Percentiles rank a stretch among this genome's conserved stretches.
Conservation (phyloP, 2,329 filamentous ascomycete species). For the Periconia digitata region DNA sequence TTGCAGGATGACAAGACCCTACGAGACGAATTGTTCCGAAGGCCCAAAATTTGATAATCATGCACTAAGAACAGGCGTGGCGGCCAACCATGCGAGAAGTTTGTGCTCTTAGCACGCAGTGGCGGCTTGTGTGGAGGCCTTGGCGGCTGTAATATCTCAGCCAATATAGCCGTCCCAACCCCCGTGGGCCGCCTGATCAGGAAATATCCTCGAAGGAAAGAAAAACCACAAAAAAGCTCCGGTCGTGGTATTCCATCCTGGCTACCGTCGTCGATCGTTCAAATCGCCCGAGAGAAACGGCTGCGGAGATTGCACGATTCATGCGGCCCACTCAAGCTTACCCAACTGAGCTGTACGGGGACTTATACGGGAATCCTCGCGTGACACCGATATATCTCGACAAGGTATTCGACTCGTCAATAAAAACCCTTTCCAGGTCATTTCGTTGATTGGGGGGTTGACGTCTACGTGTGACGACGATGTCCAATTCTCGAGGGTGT, state of each 20-base stretch:
- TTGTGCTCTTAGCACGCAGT: conserved; percentile 1
- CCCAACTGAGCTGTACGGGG: conserved; percentile 29
- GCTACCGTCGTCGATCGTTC: conserved; percentile 37
- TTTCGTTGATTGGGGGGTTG: too few species aligned
- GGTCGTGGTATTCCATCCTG: conserved; percentile 35
- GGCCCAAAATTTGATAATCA: conserved; percentile 21
- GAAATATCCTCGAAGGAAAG: conserved; percentile 18
- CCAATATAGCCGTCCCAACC: conserved; percentile 9
- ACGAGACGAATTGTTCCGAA: conserved; percentile 20
- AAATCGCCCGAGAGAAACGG: conserved; percentile 36
- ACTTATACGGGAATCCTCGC: conserved; percentile 16
- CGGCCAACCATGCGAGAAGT: conserved; percentile 21
- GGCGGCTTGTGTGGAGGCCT: conserved; percentile 2
- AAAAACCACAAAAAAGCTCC: conserved; percentile 31
- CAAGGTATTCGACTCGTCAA: neutral
- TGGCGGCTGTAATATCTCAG: conserved; percentile 10
- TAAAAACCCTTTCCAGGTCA: too few species aligned
- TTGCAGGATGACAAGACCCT: conserved; percentile 14
- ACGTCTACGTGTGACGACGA: conserved; percentile 7
- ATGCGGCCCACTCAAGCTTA: conserved; percentile 18
- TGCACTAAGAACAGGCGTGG: conserved; percentile 19
- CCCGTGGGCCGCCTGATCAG: conserved; percentile 10
- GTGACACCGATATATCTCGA: conserved; percentile 25
- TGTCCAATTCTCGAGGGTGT: neutral
- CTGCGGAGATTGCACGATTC: conserved; percentile 29